Base-by-base conservation (phyloP, 2,329 filamentous ascomycete genomes). In the Diaporthe amygdali region DNA sequence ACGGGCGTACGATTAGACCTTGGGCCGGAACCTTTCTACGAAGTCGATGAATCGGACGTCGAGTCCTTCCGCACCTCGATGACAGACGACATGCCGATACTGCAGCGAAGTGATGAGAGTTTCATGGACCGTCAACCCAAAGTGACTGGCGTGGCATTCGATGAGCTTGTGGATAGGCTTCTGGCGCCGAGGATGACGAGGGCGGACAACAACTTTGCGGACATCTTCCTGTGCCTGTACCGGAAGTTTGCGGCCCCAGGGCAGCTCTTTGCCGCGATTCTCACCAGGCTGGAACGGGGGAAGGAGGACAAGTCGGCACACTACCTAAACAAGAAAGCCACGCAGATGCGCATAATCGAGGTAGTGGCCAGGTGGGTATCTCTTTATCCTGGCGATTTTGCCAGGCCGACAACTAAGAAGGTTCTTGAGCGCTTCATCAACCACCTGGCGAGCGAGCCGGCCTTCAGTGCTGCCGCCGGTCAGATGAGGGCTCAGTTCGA, bases 301-400 rank as follows among this genome's bases (percentile, higher is more conserved):
- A 90, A 91, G 76, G 89, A 91, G 52, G 91, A 93, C 72, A 91
- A 89, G 74, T 86, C 87, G 12, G 87, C 91, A 0, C 89, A 91
- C 74, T 92, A 93, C 74, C 88, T 98, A 52, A 91, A 91, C 68
- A 94, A 92, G 76, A 95, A 93, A 49, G 91, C 93, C 9, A 91
- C 92, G 6, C 96, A 98, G 79, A 87, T 97, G 68, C 91, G 95
- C 66, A 93, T 96, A 73, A 91, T 97, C 47, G 92, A 93, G 75
- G 91, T 96, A 8, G 85, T 98, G 71, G 94, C 94, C 6, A 93
- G 94, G 79, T 99, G 96, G 96, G 92, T 97, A 1, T 91, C 92
- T 20, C 86, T 92, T 52, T 98, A 98, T 80, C 95, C 96, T 0
- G 96, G 95, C 20, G 96, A 99, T 81, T 97, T 98, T 84, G 95